These are phyloP conservation scores for Ophiostoma sp. DNA, from an alignment of 2,329 filamentous ascomycete species.

Conservation along the genomic window DNA sequence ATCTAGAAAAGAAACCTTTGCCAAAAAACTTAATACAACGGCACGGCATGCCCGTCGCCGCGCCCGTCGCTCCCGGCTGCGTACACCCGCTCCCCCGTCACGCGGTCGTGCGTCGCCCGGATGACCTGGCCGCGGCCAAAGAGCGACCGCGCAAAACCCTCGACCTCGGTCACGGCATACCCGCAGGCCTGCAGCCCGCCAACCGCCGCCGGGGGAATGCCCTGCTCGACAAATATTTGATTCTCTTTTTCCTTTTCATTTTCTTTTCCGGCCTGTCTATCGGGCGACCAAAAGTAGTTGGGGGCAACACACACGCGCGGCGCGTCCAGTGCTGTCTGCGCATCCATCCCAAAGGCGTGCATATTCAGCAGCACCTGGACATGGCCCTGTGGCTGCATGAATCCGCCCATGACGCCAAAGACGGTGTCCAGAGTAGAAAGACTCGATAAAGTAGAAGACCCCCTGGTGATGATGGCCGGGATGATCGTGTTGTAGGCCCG, in stretches of 20 bases:
- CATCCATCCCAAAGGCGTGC: slow-evolving; percentile 70
- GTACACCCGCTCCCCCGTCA: slow-evolving; percentile 65
- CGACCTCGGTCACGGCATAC: slow-evolving; percentile 64
- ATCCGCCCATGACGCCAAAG: slow-evolving; percentile 85
- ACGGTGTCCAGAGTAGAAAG: slow-evolving; percentile 33
- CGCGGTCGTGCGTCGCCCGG: slow-evolving; percentile 60
- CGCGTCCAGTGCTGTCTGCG: slow-evolving; percentile 81
- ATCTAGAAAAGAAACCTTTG: too few species aligned
- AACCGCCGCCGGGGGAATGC: slow-evolving; percentile 61
- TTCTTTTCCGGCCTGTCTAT: slow-evolving; percentile 33
- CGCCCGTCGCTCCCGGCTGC: slow-evolving; percentile 82
- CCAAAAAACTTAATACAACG: slow-evolving; percentile 6
- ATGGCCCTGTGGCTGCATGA: slow-evolving; percentile 95
- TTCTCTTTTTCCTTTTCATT: slow-evolving; percentile 41
- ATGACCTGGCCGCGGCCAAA: slow-evolving; percentile 88
- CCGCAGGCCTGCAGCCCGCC: slow-evolving; percentile 62
- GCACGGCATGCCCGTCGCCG: slow-evolving; percentile 60
- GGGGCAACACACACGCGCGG: slow-evolving; percentile 80
- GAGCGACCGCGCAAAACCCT: slow-evolving; percentile 56
- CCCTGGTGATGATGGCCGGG: slow-evolving; percentile 76
- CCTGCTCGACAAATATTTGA: slow-evolving; percentile 74
- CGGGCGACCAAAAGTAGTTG: slow-evolving; percentile 38
- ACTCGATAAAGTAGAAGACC: not conserved
- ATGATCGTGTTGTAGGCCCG: slow-evolving; percentile 96
- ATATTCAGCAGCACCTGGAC: slow-evolving; percentile 89